These are phyloP conservation scores for Wickerhamiella parazyma DNA, from an alignment of 805 yeast genomes.

Conservation along the genomic window DNA sequence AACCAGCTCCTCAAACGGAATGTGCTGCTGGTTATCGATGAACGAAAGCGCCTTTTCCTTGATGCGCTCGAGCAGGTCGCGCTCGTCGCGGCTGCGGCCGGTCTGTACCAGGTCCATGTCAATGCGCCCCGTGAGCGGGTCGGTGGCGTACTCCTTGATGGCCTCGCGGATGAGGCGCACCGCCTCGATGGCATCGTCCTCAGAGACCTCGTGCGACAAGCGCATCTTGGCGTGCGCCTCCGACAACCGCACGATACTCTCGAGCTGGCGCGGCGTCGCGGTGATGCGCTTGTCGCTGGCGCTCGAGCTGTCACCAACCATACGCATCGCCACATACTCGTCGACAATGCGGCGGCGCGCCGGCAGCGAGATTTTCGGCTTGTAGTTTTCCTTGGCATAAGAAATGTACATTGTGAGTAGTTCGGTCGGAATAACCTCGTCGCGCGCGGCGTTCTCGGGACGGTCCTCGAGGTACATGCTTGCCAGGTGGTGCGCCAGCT, in stretches of 20 bases:
- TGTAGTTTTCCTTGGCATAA: slow-evolving; percentile 75
- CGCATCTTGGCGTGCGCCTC: slow-evolving; percentile 99
- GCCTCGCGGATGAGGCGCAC: slow-evolving; percentile 88
- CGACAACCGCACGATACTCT: slow-evolving; percentile 82
- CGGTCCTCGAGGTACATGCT: slow-evolving; percentile 81
- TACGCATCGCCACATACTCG: slow-evolving; percentile 86
- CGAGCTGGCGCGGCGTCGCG: slow-evolving; percentile 95
- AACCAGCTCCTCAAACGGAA: slow-evolving; percentile 17
- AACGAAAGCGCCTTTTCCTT: too few relatives aligned
- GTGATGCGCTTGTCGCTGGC: slow-evolving; percentile 82
- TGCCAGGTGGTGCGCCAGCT: slow-evolving; percentile 80
- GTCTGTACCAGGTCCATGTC: slow-evolving; percentile 97
- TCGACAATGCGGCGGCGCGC: slow-evolving; percentile 79
- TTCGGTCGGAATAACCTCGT: slow-evolving; percentile 71
- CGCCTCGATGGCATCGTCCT: slow-evolving; percentile 81
- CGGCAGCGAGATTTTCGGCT: slow-evolving; percentile 66
- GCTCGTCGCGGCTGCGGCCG: slow-evolving; percentile 31
- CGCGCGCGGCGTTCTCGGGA: slow-evolving; percentile 55
- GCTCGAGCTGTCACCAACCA: slow-evolving; percentile 81
- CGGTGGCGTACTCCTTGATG: slow-evolving; percentile 95
- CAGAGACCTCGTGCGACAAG: slow-evolving; percentile 52
- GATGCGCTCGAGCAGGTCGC: slow-evolving; percentile 7
- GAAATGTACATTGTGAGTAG: slow-evolving; percentile 79
- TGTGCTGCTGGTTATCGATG: slow-evolving; percentile 8
- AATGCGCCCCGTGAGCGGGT: slow-evolving; percentile 90